phyloP scores from a whole-genome alignment of 2,329 filamentous ascomycete genomes.

The Diplodia corticola region DNA sequence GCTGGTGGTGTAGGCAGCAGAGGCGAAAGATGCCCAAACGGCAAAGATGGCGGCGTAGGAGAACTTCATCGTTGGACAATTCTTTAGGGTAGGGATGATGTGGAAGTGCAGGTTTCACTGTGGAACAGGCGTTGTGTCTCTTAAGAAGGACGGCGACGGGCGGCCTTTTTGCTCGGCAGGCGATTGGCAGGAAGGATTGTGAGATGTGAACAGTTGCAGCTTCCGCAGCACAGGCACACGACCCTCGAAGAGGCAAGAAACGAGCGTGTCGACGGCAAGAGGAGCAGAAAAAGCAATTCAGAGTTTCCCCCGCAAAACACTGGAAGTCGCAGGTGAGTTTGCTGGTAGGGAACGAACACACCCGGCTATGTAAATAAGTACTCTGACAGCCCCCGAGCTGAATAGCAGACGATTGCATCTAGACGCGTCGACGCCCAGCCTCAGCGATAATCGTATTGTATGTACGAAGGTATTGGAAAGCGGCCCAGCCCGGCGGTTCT shows the following conservation, averaged over 20 bases:
- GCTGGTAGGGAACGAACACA: neutral
- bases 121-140: neutral
- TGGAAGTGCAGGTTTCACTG: neutral
- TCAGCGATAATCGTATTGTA: neutral
- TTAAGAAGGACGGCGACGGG: neutral
- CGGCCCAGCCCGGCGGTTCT: neutral
- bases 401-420: neutral
- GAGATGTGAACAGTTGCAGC: conserved; percentile 2
- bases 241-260: neutral
- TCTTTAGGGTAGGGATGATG: too few species aligned
- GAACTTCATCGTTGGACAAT: conserved; percentile 9
- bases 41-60: conserved; percentile 1
- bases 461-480: conserved; percentile 5
- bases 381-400: neutral
- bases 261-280: neutral
- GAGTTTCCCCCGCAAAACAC: neutral
- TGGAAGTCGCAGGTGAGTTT: neutral
- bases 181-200: neutral
- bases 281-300: neutral
- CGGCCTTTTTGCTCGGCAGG: neutral
- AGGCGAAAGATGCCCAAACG: conserved; percentile 13
- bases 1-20: conserved; percentile 19
- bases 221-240: too few species aligned
- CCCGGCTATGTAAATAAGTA: neutral
- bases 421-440: neutral